Percentiles rank a stretch among this genome's conserved stretches.
phyloP scores from a whole-genome alignment of 768 basidiomycete species.

The Favolaschia claudopus region DNA sequence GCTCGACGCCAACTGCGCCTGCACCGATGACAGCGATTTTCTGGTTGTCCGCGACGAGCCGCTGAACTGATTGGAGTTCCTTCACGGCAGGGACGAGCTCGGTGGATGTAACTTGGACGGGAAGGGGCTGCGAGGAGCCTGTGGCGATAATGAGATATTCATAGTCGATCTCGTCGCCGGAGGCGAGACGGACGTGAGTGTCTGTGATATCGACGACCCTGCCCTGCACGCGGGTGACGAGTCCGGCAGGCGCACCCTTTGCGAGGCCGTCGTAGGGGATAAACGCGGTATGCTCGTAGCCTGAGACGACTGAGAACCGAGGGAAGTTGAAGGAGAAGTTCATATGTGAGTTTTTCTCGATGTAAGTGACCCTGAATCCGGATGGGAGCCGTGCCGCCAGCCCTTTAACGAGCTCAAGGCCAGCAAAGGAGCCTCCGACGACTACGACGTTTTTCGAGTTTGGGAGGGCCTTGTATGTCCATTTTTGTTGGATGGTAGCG shows the following conservation, averaged over 20 bases:
- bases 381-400: slow-evolving; percentile 31
- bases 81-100: not conserved
- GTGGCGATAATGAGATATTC: slow-evolving; percentile 8
- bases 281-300: slow-evolving; percentile 1
- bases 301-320: not conserved
- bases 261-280: slow-evolving; percentile 6
- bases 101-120: not conserved
- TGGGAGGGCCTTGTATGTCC: slow-evolving; percentile 5
- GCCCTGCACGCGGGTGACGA: not conserved
- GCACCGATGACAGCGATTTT: slow-evolving; percentile 7
- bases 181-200: not conserved
- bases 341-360: slow-evolving; percentile 4
- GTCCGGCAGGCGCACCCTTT: not conserved
- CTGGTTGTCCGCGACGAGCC: not conserved
- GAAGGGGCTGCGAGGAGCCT: not conserved
- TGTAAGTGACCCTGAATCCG: not conserved
- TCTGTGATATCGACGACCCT: not conserved
- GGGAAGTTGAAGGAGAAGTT: slow-evolving; percentile 7
- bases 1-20: slow-evolving; percentile 7
- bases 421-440: slow-evolving; percentile 9
- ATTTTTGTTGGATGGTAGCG: too few relatives aligned
- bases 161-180: not conserved
- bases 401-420: slow-evolving; percentile 24
- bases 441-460: slow-evolving; percentile 2
- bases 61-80: not conserved